Evolutionary conservation across 495 filamentous ascomycete genomes (phyloP).

Genomic region (Daldinia bambusicola): DNA sequence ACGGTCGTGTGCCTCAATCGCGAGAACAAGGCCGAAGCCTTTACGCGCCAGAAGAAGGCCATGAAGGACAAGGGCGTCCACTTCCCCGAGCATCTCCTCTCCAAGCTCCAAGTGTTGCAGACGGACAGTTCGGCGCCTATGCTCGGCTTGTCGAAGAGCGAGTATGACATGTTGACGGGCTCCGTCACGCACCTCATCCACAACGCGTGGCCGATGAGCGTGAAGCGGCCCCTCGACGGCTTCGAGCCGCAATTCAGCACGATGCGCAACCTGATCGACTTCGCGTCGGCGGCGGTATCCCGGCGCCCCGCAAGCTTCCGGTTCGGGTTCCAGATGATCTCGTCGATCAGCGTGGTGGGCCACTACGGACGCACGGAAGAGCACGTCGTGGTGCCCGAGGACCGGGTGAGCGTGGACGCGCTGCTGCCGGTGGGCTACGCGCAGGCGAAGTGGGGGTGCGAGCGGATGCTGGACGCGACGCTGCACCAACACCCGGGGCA

Average conservation of each 20-base stretch:
- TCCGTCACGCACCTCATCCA: constrained; percentile 67
- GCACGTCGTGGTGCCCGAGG: constrained; percentile 51
- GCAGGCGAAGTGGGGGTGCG: constrained; percentile 63
- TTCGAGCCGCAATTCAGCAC: constrained; percentile 63
- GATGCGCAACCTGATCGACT: constrained; percentile 59
- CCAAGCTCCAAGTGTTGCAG: constrained; percentile 58
- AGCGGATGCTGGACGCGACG: constrained; percentile 61
- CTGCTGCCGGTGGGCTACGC: constrained; percentile 60
- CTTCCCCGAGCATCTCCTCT: constrained; percentile 34
- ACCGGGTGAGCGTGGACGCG: constrained; percentile 46
- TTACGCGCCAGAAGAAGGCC: constrained; percentile 52
- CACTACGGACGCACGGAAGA: constrained; percentile 49
- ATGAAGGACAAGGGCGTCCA: constrained; percentile 49
- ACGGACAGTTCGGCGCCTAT: constrained; percentile 54
- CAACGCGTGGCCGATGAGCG: constrained; percentile 69
- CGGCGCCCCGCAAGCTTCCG: constrained; percentile 34
- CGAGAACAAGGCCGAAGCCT: constrained; percentile 20
- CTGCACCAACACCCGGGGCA: constrained; percentile 55
- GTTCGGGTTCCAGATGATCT: constrained; percentile 63
- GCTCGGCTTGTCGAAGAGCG: constrained; percentile 56
- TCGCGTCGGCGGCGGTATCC: constrained; percentile 52
- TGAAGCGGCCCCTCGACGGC: constrained; percentile 52
- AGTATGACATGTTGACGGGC: constrained; percentile 52
- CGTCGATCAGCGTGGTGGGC: constrained; percentile 64
- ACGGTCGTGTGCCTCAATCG: constrained; percentile 62